Percentiles rank a stretch among this genome's conserved stretches.
Conservation (phyloP, 2,329 filamentous ascomycete species). For the Monosporascus sp. region DNA sequence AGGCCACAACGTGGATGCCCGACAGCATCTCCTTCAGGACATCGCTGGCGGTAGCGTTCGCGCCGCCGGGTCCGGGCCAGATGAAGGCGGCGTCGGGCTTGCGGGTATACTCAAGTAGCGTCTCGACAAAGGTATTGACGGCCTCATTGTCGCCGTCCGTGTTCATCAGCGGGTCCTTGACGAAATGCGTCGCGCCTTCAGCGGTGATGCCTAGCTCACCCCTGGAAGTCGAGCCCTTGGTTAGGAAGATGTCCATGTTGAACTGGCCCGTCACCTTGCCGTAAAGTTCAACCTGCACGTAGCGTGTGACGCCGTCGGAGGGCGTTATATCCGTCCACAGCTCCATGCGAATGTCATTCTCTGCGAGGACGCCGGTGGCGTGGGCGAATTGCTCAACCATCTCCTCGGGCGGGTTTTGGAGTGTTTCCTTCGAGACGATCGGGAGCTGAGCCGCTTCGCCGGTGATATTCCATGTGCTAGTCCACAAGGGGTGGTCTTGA, state of each 20-base stretch:
- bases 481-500: conserved; percentile 22
- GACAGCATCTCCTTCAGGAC: conserved; percentile 30
- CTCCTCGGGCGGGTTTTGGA: conserved; percentile 17
- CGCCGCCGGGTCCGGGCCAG: conserved; percentile 35
- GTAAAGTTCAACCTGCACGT: conserved; percentile 10
- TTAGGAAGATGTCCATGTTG: conserved; percentile 13
- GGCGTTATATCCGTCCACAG: conserved; percentile 36
- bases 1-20: conserved; percentile 28
- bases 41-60: conserved; percentile 32
- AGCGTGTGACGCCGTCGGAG: conserved; percentile 10
- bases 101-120: not conserved
- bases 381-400: conserved; percentile 22
- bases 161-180: not conserved
- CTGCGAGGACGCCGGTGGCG: conserved; percentile 42
- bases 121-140: conserved; percentile 1
- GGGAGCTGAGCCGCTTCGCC: conserved; percentile 29
- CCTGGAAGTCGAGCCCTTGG: conserved; percentile 12
- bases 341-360: conserved; percentile 46
- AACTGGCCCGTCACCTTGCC: conserved; percentile 4
- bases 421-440: conserved; percentile 45
- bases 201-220: not conserved
- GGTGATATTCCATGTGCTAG: conserved; percentile 3
- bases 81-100: conserved; percentile 24
- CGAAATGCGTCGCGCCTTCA: not conserved
- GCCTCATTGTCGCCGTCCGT: conserved; percentile 4